Base-by-base conservation (phyloP, 345 rosid genomes). In the Kandelia obovata region DNA sequence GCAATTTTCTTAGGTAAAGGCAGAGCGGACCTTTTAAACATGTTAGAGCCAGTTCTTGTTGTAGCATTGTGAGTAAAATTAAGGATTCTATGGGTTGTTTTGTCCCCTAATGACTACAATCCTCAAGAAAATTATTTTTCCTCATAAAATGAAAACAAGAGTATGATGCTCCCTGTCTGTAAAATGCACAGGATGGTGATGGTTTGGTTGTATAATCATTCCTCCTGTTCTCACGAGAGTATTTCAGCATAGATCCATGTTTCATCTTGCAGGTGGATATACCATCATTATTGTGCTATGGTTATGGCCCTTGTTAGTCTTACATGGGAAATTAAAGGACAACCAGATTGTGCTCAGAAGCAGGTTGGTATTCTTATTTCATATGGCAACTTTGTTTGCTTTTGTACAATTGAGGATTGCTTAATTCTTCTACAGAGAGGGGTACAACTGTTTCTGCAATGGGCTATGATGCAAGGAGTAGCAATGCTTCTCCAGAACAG, bases 391-490 rank as follows among this genome's bases (percentile, higher is more conserved):
- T 63, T 1, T 27, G 61, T 30, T 65, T 56, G 52, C 58, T 46
- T 23, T 63, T 49, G n/a, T 64, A 26, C 70, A 19, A 47, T 70
- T 58, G 59, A 70, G 58, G 55, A 46, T 58, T 28, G 57, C 61
- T 72, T 28, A 62, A 77, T 68, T 61, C 52, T 47, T 82, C 19
- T 80, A 73, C 87, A 96, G 99, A 87, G 96, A 78, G 98, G 99
- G 37, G 98, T 92, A n/a, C 87, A 90, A 78, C 97, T 92, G 56
- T 96, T 96, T 85, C 86, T 96, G 73, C 92, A 90, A 83, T 96
- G 98, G 99, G 99, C 99, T 75, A 92, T 96, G 86, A 81, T 96
- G 97, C 99, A 96, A 90, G 99, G 99, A 71, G 92, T 92, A 57
- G 95, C 98, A 27, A 92, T 96, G 99, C 98, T 96, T 80, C 85